Evolutionary conservation across 2,329 filamentous ascomycete genomes (phyloP).

Genomic region (Calycina herbarum): DNA sequence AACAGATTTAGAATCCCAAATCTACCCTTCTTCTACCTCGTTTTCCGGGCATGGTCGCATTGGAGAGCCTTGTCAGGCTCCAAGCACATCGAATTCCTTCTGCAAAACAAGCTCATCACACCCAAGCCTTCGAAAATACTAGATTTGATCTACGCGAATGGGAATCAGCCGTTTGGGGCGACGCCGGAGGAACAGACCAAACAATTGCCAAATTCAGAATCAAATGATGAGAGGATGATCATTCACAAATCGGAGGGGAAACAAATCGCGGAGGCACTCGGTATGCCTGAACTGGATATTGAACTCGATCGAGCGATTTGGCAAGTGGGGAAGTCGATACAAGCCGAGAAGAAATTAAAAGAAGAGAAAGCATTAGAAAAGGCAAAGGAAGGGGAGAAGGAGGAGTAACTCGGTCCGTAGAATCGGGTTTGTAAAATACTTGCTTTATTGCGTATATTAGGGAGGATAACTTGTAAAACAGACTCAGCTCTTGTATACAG

Average conservation of each 20-base stretch:
- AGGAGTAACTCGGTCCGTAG: background rate
- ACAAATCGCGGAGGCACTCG: constrained; percentile 59
- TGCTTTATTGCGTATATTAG: background rate
- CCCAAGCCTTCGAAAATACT: constrained; percentile 66
- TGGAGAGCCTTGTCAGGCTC: constrained; percentile 85
- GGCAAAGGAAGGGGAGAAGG: constrained; percentile 7
- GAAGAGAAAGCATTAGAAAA: constrained; percentile 9
- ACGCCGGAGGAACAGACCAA: background rate
- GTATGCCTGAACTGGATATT: constrained; percentile 68
- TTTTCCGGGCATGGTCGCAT: constrained; percentile 88
- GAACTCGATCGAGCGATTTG: constrained; percentile 76
- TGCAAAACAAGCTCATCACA: constrained; percentile 69
- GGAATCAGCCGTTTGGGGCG: constrained; percentile 24
- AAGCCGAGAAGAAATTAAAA: constrained; percentile 29
- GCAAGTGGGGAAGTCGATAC: constrained; percentile 59
- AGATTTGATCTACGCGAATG: constrained; percentile 66
- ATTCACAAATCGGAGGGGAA: constrained; percentile 55
- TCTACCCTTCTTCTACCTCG: constrained; percentile 93
- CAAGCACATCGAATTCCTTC: constrained; percentile 78
- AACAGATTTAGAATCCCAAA: constrained; percentile 70
- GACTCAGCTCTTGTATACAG: background rate
- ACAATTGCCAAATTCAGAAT: constrained; percentile 21
- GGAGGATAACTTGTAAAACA: background rate
- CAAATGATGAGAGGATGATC: constrained; percentile 40
- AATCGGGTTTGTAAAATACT: background rate